phyloP scores from a whole-genome alignment of 805 yeast species.

The Candida sithepensis region DNA sequence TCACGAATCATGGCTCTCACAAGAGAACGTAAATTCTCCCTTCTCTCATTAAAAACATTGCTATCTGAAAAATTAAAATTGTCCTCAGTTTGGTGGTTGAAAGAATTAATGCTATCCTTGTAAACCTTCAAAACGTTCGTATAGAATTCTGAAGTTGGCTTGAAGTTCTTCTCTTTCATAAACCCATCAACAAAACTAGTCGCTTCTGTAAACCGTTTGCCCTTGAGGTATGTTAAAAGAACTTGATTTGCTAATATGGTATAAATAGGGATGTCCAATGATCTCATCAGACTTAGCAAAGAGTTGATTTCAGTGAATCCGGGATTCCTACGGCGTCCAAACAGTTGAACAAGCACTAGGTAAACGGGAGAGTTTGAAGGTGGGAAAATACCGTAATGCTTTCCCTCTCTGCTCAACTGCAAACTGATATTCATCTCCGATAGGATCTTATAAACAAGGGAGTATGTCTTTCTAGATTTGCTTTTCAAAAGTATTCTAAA shows the following conservation, averaged over 20 bases:
- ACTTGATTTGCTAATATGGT: constrained; percentile 37
- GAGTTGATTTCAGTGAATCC: constrained; percentile 26
- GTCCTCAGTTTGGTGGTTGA: neutral
- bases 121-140: constrained; percentile 16
- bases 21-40: constrained; percentile 12
- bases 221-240: constrained; percentile 29
- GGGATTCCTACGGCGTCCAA: constrained; percentile 27
- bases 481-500: constrained; percentile 19
- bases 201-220: constrained; percentile 29
- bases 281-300: constrained; percentile 30
- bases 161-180: constrained; percentile 6
- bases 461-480: constrained; percentile 18
- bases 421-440: constrained; percentile 25
- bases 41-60: constrained; percentile 7
- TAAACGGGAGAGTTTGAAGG: constrained; percentile 40
- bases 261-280: constrained; percentile 28
- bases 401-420: constrained; percentile 4
- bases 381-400: constrained; percentile 28
- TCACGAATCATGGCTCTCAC: constrained; percentile 15
- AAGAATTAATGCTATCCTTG: constrained; percentile 11
- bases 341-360: constrained; percentile 35
- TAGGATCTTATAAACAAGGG: constrained; percentile 32
- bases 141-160: constrained; percentile 19
- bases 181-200: constrained; percentile 31
- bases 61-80: constrained; percentile 3